Conservation (phyloP, 345 rosid genomes). For the Corchorus olitorius region DNA sequence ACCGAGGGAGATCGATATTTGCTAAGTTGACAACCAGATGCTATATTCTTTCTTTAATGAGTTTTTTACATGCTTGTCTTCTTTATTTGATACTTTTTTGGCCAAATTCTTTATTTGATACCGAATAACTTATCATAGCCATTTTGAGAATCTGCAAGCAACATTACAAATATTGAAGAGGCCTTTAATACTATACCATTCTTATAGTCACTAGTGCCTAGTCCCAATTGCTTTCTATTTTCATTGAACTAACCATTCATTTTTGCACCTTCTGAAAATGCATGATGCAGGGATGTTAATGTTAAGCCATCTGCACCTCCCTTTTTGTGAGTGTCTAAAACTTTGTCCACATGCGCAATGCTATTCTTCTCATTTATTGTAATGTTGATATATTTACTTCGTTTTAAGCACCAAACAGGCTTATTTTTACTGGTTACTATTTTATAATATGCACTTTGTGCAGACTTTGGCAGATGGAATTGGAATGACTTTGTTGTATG, state of each 20-base stretch:
- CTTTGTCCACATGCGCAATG: not conserved
- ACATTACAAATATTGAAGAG: not conserved
- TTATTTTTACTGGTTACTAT: not conserved
- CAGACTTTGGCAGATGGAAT: constrained; percentile 6
- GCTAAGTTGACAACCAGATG: not conserved
- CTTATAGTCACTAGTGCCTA: not conserved
- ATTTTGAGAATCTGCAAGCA: not conserved
- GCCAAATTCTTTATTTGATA: not conserved
- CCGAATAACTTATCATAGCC: not conserved
- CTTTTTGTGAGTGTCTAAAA: not conserved
- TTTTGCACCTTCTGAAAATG: not conserved
- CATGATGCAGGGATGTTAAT: not conserved
- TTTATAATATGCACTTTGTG: not conserved
- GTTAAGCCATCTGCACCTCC: not conserved
- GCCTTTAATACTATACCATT: not conserved
- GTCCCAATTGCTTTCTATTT: not conserved
- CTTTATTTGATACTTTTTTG: not conserved
- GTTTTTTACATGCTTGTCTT: not conserved
- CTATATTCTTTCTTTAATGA: constrained; percentile 1
- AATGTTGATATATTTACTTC: not conserved
- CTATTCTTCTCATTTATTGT: not conserved
- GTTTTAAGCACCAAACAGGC: not conserved
- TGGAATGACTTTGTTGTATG: not conserved
- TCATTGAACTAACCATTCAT: not conserved
- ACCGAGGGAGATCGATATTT: not conserved